phyloP scores from a whole-genome alignment of 179 eudicot species.

The Corrigiola litoralis region DNA sequence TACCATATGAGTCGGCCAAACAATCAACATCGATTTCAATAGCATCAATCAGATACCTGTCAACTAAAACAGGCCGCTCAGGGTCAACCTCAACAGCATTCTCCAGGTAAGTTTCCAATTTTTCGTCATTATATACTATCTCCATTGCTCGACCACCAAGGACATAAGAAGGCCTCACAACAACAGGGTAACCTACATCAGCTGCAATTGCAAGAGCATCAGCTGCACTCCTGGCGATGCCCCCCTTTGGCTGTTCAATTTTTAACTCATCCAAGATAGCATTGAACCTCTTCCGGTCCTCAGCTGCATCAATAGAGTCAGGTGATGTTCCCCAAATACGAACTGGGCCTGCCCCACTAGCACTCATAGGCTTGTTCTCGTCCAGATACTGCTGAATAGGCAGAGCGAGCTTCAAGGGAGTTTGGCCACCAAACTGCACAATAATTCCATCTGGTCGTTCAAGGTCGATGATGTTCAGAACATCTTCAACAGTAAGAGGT shows the following conservation, averaged over 20 bases:
- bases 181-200: conserved; percentile 89
- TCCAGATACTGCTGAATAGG: conserved; percentile 82
- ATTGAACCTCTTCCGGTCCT: conserved; percentile 88
- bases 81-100: conserved; percentile 95
- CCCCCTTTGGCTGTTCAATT: conserved; percentile 89
- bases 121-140: conserved; percentile 88
- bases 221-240: conserved; percentile 82
- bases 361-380: conserved; percentile 55
- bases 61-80: conserved; percentile 81
- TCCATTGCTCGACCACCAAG: conserved; percentile 98
- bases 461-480: conserved; percentile 83
- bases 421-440: conserved; percentile 98
- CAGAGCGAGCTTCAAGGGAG: conserved; percentile 82
- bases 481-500: conserved; percentile 92
- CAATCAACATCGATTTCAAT: conserved; percentile 90
- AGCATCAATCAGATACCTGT: conserved; percentile 79
- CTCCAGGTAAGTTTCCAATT: conserved; percentile 64
- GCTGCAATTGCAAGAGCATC: conserved; percentile 86
- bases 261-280: conserved; percentile 73
- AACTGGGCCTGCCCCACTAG: conserved; percentile 74
- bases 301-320: conserved; percentile 95
- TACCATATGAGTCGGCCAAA: conserved; percentile 75
- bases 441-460: conserved; percentile 97
- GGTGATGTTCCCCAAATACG: conserved; percentile 99
- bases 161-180: conserved; percentile 92